A percentile compares a stretch with the other conserved stretches of the same genome.
These are phyloP conservation scores for Blastobotrys robertii DNA, from an alignment of 805 yeast species.

Conservation along the genomic window DNA sequence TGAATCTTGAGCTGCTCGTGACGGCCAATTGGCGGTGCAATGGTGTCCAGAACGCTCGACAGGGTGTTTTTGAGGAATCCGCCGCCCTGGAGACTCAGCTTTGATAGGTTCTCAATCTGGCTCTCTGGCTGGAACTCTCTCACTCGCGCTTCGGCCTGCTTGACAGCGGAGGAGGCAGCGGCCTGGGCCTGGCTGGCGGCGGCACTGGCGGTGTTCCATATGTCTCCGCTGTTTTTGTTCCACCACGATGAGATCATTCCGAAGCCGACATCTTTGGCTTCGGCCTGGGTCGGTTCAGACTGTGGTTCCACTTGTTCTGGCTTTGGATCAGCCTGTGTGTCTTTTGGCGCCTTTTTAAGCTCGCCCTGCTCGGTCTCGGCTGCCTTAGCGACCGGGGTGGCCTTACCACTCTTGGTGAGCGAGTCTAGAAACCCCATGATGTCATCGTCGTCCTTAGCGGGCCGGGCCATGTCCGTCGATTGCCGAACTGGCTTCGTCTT, in stretches of 20 bases:
- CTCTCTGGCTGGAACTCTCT: constrained; percentile 29
- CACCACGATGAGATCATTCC: constrained; percentile 29
- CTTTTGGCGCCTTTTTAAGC: background rate
- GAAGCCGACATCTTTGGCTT: constrained; percentile 11
- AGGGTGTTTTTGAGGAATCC: constrained; percentile 25
- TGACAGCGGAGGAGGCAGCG: constrained; percentile 31
- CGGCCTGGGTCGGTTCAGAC: constrained; percentile 5
- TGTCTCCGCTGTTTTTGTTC: constrained; percentile 28
- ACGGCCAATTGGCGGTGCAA: constrained; percentile 35
- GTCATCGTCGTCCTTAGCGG: constrained; percentile 28
- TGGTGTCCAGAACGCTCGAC: constrained; percentile 30
- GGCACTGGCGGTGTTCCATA: constrained; percentile 27
- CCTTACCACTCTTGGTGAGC: constrained; percentile 22
- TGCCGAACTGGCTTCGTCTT: constrained; percentile 13
- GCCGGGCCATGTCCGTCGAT: constrained; percentile 1
- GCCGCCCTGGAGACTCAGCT: constrained; percentile 11
- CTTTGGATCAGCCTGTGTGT: background rate
- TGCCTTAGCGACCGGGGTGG: constrained; percentile 12
- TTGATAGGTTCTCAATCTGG: constrained; percentile 15
- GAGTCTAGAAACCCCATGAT: constrained; percentile 34
- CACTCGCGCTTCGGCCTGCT: constrained; percentile 33
- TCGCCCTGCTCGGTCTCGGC: background rate
- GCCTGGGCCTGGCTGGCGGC: background rate
- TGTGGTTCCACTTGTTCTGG: constrained; percentile 1
- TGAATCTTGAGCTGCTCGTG: constrained; percentile 36